Conservation (phyloP, 164 flowering plant genomes). For the Aristolochia fimbriata region DNA sequence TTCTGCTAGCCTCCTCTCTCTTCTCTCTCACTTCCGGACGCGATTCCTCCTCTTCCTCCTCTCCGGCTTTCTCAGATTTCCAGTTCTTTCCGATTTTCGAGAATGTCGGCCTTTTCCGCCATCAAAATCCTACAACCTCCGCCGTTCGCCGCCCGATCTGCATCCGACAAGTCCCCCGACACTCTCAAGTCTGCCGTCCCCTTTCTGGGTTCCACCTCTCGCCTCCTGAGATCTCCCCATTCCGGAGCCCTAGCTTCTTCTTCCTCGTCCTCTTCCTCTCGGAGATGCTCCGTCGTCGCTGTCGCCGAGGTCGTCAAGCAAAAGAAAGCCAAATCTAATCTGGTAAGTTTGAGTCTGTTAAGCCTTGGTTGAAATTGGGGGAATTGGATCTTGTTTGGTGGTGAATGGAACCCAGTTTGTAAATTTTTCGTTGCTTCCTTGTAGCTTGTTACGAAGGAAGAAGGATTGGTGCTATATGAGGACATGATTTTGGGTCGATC, state of each 20-base stretch:
- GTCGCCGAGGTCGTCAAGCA: constrained; percentile 65
- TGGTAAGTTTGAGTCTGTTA: not conserved
- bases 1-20: not conserved
- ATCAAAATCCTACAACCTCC: constrained; percentile 22
- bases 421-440: not conserved
- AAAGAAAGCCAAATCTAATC: constrained; percentile 34
- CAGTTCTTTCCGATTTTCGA: not conserved
- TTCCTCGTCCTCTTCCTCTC: constrained; percentile 10
- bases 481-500: constrained; percentile 78
- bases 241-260: not conserved
- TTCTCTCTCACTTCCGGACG: not conserved
- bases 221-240: constrained; percentile 10
- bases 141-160: constrained; percentile 22
- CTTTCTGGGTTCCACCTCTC: constrained; percentile 20
- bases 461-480: constrained; percentile 65
- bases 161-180: constrained; percentile 19
- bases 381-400: no score
- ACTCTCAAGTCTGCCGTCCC: constrained; percentile 14
- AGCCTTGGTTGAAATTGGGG: not conserved
- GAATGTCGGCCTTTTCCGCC: constrained; percentile 28
- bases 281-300: constrained; percentile 33
- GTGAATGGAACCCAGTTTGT: not conserved
- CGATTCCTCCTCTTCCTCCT: not conserved
- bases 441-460: constrained; percentile 74
- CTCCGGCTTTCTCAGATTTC: not conserved